Base-by-base conservation (phyloP, 2,329 filamentous ascomycete genomes). In the Paraconiothyrium sp. region DNA sequence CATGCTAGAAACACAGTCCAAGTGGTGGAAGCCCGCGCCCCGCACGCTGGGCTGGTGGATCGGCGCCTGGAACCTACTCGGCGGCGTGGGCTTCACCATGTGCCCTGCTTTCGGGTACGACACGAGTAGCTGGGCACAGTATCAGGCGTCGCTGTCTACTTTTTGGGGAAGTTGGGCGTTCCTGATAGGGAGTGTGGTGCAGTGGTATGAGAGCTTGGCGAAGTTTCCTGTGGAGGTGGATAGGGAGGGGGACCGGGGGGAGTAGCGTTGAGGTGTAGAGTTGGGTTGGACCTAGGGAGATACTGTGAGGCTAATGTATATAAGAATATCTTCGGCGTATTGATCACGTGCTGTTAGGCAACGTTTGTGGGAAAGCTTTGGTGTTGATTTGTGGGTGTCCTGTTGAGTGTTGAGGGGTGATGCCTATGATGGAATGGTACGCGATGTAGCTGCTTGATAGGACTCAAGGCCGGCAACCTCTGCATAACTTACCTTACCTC, bases 21-120 rank as follows among this genome's bases (percentile, higher is more conserved):
- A 81, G 49, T 91, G 89, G 89, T 90, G 86, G 67, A 77, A 80
- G 13, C 88, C 89, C 0, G 86, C 87, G 0, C 81, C 80, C 3
- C 71, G 75, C 3, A 79, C 87, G 0, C 80, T 91, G 1, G 89
- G 89, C 3, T 91, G 89, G 89, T 87, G 90, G 73, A 85, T 91
- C 66, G 89, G 87, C 0, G 74, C 85, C 9, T 91, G 88, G 87
- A 91, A 90, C 67, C 73, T 89, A 2, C 78, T 90, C 22, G 89
- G 89, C 0, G 84, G 85, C 1, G 68, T 90, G 27, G 88, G 88
- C 0, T 90, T 90, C 70, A 89, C 86, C 5, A 60, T 81, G 34
- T 72, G 73, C 66, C 72, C 77, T 6, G 71, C 69, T 1, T 78
- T 78, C 62, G 77, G 76, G 27, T 77, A 74, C 24, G 69, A 76